These are phyloP conservation scores for Neurospora sp. DNA, from an alignment of 495 filamentous ascomycete genomes.

Conservation along the genomic window DNA sequence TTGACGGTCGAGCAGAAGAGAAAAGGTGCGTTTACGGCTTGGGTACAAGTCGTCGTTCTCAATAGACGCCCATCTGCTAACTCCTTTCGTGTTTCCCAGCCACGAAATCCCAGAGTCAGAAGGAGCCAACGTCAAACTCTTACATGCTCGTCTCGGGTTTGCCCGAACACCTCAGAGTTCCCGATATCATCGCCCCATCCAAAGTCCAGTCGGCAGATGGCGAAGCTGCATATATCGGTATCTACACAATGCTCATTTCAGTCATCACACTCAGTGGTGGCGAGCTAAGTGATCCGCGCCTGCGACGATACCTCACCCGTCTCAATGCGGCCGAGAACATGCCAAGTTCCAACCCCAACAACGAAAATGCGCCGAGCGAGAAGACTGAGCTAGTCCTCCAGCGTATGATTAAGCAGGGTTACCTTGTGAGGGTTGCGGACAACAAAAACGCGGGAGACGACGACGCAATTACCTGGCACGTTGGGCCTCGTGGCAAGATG, in stretches of 20 bases:
- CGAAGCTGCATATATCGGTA: constrained; percentile 68
- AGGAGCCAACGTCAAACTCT: constrained; percentile 46
- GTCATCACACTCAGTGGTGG: constrained; percentile 61
- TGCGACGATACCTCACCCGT: constrained; percentile 62
- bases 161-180: constrained; percentile 50
- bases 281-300: constrained; percentile 60
- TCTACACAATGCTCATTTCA: constrained; percentile 71
- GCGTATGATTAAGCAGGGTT: constrained; percentile 70
- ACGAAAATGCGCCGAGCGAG: constrained; percentile 51
- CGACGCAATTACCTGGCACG: constrained; percentile 63
- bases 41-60: neutral
- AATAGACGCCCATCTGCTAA: neutral
- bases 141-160: constrained; percentile 70
- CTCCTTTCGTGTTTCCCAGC: constrained; percentile 18
- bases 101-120: constrained; percentile 32
- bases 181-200: constrained; percentile 58
- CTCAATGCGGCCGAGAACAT: constrained; percentile 69
- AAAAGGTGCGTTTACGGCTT: constrained; percentile 16
- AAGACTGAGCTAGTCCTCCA: constrained; percentile 67
- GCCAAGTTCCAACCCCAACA: constrained; percentile 24
- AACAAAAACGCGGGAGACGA: constrained; percentile 47
- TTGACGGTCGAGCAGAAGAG: constrained; percentile 66
- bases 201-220: constrained; percentile 48
- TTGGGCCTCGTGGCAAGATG: constrained; percentile 75
- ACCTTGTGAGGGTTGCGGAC: constrained; percentile 64